Evolutionary conservation across 768 basidiomycete species (phyloP), one percentile per base, ranked within the genome.

Genomic region (Boletellus ananas): DNA sequence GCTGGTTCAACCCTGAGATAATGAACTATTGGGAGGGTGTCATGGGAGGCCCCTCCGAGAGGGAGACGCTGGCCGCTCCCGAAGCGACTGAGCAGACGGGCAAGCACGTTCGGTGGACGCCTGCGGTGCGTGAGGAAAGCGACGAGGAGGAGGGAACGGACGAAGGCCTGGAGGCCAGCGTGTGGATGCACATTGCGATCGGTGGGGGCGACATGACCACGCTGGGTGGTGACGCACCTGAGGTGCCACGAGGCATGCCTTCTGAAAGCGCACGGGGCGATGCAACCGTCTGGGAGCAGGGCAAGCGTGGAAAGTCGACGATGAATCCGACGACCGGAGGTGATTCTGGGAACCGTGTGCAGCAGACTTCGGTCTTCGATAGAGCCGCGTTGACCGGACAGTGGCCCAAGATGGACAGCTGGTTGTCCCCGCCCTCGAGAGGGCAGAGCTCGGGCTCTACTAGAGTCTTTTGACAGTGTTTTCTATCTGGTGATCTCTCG

Each of bases 321-420:
- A 31, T 41, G 52, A 47, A 48, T 29, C 44, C 56, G 29, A 40
- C 46, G 23, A 39, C 34, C 17, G 57, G 53, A 27, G 57, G 52
- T 31, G 59, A 66, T 40, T 3, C 21, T 39, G 60, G 56, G 40
- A 59, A 58, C 49, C 61, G 63, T 54, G 55, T 37, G 36, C 64
- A 63, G 47, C 55, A 57, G 53, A 29, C 63, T 21, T 49, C 62
- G 43, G 58, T 33, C 48, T 62, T 59, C 48, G 63, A 65, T 57
- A 61, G 53, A 58, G 62, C 65, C 51, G 59, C 56, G 49, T 12
- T 58, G 33, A 40, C 60, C 41, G 66, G 61, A 25, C 66, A 59
- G 34, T 66, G 66, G 66, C 68, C 66, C 45, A 70, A 67, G 60
- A 64, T 70, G 68, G 66, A 68, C 58, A 69, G 49, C 38, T 68